phyloP scores from a whole-genome alignment of 495 filamentous ascomycete genomes.

The Chaetomium tenue region DNA sequence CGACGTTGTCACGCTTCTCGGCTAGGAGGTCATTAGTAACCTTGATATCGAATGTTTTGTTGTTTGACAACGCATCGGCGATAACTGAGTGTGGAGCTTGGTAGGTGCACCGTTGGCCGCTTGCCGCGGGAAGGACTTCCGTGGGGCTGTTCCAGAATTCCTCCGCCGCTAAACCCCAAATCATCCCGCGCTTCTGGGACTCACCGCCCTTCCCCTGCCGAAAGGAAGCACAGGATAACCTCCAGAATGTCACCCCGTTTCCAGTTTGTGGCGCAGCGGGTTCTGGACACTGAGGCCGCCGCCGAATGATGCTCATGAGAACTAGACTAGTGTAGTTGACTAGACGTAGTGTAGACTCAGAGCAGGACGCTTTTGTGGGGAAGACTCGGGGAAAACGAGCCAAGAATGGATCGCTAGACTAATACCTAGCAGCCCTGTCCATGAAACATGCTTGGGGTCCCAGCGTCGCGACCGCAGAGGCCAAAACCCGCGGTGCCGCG shows the following conservation, averaged over 20 bases:
- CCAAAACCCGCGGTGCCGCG: background rate
- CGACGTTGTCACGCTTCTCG: background rate
- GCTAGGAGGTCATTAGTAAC: background rate
- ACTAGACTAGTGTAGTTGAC: background rate
- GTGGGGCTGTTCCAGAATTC: background rate
- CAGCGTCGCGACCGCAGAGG: background rate
- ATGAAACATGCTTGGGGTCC: background rate
- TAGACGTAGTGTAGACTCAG: no score
- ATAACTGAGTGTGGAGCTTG: background rate
- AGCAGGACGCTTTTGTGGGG: background rate
- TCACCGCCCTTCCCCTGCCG: slow-evolving; percentile 21
- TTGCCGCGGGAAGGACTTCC: slow-evolving; percentile 3
- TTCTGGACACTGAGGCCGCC: background rate
- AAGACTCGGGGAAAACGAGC: background rate
- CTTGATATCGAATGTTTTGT: background rate
- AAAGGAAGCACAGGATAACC: background rate
- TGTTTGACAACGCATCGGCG: background rate
- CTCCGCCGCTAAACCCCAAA: background rate
- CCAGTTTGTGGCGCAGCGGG: slow-evolving; percentile 12
- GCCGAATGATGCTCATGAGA: background rate
- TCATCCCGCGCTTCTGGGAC: background rate
- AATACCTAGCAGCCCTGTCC: background rate
- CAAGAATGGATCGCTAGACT: background rate
- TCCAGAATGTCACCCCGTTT: slow-evolving; percentile 9
- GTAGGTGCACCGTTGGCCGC: background rate